phyloP scores from a whole-genome alignment of 306 rosid genomes.

The Alnus glutinosa region DNA sequence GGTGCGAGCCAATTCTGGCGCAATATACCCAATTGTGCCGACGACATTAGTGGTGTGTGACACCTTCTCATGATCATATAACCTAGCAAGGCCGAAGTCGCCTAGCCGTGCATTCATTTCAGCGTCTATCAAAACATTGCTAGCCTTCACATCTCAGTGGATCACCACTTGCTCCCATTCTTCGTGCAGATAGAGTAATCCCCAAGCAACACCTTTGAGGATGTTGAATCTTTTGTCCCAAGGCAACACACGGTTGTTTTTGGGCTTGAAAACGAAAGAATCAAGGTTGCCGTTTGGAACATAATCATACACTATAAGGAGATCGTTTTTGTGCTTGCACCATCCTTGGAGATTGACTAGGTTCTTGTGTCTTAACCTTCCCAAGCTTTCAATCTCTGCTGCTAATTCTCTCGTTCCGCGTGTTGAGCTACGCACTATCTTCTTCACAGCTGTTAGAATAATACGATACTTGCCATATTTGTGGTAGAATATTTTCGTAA shows the following conservation, averaged over 20 bases:
- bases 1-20: conserved; percentile 65
- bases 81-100: conserved; percentile 76
- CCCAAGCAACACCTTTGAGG: conserved; percentile 62
- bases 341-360: conserved; percentile 80
- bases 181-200: conserved; percentile 70
- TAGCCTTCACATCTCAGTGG: conserved; percentile 66
- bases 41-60: conserved; percentile 74
- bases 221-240: conserved; percentile 63
- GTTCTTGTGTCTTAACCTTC: conserved; percentile 72
- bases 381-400: conserved; percentile 79
- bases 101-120: conserved; percentile 58
- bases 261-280: conserved; percentile 37
- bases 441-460: conserved; percentile 51
- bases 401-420: conserved; percentile 68
- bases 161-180: conserved; percentile 77
- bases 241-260: conserved; percentile 31
- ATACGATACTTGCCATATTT: too few species aligned
- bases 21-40: conserved; percentile 79
- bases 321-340: conserved; percentile 71
- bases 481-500: too few species aligned
- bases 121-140: conserved; percentile 58
- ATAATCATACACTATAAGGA: conserved; percentile 64
- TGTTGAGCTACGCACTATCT: conserved; percentile 31
- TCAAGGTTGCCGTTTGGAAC: conserved; percentile 64
- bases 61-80: conserved; percentile 50